Base-by-base conservation (phyloP, 2,329 filamentous ascomycete species). In the Aspergillus brasiliensis region DNA sequence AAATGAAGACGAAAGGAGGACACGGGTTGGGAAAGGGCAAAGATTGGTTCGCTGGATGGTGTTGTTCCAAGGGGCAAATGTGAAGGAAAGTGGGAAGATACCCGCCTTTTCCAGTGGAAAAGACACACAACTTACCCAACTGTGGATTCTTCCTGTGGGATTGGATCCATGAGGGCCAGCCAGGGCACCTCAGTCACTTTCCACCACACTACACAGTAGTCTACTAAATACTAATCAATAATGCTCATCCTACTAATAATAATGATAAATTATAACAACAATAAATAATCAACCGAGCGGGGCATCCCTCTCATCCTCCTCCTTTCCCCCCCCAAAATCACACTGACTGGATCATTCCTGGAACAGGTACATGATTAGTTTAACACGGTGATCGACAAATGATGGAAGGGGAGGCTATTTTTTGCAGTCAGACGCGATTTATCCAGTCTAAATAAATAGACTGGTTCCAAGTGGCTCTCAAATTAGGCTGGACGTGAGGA, bases 371-470 rank as follows among this genome's bases (percentile, higher is more conserved):
- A 59, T 62, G 56, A 56, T 34, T 34, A 34, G 28, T 13, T 13
- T 5, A 56, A 54, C 37, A 47, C 53, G 59, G 49, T 61, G 62
- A 65, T 65, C 62, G 57, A 59, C 61, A 60, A 66, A 65, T 61
- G 56, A 62, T 51, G 21, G 37, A 56, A 55, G 44, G 42, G 44
- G 53, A 55, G 53, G n/a, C n/a, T n/a, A 42, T 47, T 60, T 47
- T 34, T 57, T n/a, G 44, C 49, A 51, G 23, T 27, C 38, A 53
- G 49, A 47, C 54, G 28, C 46, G 58, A 44, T 34, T 23, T 11
- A 49, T 28, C 37, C 58, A 23, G 47, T 56, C 51, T 56, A 52
- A 61, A 56, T 31, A 53, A 61, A 57, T 37, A 56, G 56, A 58
- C 46, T 58, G 38, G 46, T 34, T 57, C 56, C 56, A 51, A 53